Base-by-base conservation (phyloP, 2,329 filamentous ascomycete species). In the Aphanocladium album region DNA sequence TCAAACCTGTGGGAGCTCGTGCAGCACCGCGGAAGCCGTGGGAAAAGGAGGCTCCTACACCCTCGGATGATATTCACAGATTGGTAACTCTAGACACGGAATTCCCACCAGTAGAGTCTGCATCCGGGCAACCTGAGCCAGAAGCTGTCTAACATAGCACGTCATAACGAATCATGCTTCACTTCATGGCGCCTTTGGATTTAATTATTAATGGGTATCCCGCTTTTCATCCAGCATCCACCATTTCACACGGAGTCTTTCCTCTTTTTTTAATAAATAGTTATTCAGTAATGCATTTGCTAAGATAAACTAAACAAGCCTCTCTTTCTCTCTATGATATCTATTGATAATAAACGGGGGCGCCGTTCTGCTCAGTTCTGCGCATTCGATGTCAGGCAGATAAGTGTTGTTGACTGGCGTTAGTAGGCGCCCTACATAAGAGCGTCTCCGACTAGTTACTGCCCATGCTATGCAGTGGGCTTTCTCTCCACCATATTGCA, bases 1-100 rank as follows among this genome's bases (percentile, higher is more conserved):
- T 81, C 16, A 79, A 78, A 55, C 80, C 80, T 0, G 71, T 82
- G 43, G 80, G 80, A 12, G 72, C 76, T 54, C 74, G 79, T 49
- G 65, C 75, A 25, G 81, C 77, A 14, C 80, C 82, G 0, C 77
- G 70, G 56, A 86, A 86, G 74, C 93, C 93, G 1, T 97, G 93
- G 93, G 93, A 96, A 76, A 89, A 80, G 67, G 79, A 83, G 17
- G 62, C 49, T 23, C 21, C 53, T 25, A 54, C 30, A 5, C 37
- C 60, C 5, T 58, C 71, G 5, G 62, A 62, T 7, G 47, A 62
- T 19, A 52, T 60, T 25, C 64, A 67, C 57, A 64, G 30, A 62
- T 67, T 54, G 66, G 33, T 64, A 66, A 25, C 60, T 12, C 67
- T 76, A 2, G 74, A 76, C 49, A 64, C 66, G 11, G 72, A 75